phyloP scores from a whole-genome alignment of 139 green algal genomes.

The Auxenochlorella protothecoides region DNA sequence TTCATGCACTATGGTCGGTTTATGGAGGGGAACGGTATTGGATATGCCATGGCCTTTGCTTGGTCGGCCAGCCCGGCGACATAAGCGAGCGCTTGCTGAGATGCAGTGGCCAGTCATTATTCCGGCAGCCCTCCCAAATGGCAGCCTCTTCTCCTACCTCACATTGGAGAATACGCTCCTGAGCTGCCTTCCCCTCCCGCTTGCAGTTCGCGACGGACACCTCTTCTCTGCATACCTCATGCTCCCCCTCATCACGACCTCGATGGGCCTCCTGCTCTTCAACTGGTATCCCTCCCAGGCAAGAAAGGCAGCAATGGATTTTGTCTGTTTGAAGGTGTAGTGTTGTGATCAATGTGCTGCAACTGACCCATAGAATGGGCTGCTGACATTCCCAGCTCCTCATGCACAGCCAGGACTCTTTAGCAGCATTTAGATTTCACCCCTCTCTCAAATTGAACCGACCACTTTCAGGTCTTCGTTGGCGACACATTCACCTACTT shows the following conservation, averaged over 20 bases:
- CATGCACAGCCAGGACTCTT: background rate
- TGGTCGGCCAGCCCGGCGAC: no score
- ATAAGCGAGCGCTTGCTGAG: no score
- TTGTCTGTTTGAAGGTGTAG: background rate
- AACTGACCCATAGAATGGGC: background rate
- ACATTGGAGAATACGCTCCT: no score
- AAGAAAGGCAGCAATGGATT: background rate
- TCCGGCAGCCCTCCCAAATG: no score
- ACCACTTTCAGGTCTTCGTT: conserved; percentile 73
- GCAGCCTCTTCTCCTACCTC: no score
- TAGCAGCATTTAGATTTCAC: background rate
- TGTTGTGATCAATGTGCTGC: background rate
- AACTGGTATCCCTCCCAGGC: conserved; percentile 72
- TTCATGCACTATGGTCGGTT: no score
- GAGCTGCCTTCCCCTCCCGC: background rate
- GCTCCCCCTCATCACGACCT: conserved; percentile 72
- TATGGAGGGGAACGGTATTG: no score
- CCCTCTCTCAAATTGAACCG: background rate
- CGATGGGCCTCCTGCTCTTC: conserved; percentile 73
- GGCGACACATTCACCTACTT: conserved; percentile 99
- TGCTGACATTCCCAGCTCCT: conserved; percentile 15
- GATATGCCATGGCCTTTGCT: no score
- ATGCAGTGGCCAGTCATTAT: no score
- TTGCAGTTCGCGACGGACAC: conserved; percentile 65
- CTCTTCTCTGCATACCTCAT: conserved; percentile 89